phyloP scores from a whole-genome alignment of 2,329 filamentous ascomycete species.

The Penicillium rolfsii region DNA sequence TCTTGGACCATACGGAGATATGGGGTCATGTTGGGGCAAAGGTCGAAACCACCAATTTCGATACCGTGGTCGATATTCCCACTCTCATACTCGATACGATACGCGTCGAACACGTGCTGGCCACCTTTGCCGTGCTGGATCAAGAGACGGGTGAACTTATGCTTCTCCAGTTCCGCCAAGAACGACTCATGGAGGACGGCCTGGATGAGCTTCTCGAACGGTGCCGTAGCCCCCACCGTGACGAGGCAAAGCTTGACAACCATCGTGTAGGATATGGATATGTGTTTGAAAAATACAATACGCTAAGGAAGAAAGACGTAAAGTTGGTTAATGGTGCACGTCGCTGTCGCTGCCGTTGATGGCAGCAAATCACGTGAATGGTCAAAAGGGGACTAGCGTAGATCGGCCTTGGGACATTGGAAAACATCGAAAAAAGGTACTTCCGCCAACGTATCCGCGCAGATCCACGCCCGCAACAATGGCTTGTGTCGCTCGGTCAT shows the following conservation, averaged over 20 bases:
- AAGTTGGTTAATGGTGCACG: neutral
- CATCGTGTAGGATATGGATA: neutral
- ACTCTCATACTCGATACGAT: conserved; percentile 28
- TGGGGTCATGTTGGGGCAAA: conserved; percentile 62
- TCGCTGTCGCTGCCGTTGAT: conserved; percentile 2
- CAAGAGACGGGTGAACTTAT: conserved; percentile 70
- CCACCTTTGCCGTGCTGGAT: conserved; percentile 80
- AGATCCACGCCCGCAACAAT: conserved; percentile 35
- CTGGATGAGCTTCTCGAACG: conserved; percentile 72
- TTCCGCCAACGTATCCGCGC: conserved; percentile 17
- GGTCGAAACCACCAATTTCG: conserved; percentile 66
- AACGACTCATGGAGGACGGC: conserved; percentile 67
- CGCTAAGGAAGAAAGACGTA: neutral
- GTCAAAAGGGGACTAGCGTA: conserved; percentile 30
- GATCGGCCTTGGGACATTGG: conserved; percentile 18
- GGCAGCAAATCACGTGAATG: conserved; percentile 11
- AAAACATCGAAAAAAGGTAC: conserved; percentile 27
- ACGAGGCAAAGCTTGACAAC: conserved; percentile 68
- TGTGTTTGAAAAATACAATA: neutral
- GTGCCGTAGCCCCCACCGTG: conserved; percentile 88
- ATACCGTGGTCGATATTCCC: conserved; percentile 46
- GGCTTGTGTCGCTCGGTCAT: conserved; percentile 44
- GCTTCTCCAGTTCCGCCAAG: conserved; percentile 60
- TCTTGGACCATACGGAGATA: conserved; percentile 60
- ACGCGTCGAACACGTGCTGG: conserved; percentile 55